phyloP scores from a whole-genome alignment of 768 basidiomycete species.

The Fibroporia radiculosa region DNA sequence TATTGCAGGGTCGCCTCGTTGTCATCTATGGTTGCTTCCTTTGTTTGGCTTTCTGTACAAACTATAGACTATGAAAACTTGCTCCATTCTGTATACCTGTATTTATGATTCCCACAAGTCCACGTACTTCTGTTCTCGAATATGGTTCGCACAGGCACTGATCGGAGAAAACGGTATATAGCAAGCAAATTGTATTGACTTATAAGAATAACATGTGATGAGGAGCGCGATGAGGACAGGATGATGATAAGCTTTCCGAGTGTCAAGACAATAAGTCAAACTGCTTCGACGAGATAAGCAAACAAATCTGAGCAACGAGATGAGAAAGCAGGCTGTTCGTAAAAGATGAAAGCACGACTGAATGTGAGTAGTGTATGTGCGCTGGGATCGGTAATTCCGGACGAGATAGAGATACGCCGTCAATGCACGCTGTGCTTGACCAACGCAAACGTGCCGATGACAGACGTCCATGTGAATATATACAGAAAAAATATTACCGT shows the following conservation, averaged over 20 bases:
- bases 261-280: conserved; percentile 30
- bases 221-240: conserved; percentile 16
- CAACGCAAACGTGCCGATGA: conserved; percentile 7
- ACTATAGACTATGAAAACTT: too few species aligned
- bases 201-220: conserved; percentile 27
- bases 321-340: conserved; percentile 11
- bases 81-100: too few species aligned
- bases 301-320: conserved; percentile 11
- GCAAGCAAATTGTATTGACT: conserved; percentile 17
- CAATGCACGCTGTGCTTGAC: too few species aligned
- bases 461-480: conserved; percentile 3
- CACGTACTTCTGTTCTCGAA: background rate
- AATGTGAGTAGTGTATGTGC: background rate
- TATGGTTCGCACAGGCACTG: background rate
- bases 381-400: background rate
- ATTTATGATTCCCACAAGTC: background rate
- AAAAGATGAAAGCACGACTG: conserved; percentile 11
- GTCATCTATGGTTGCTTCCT: too few species aligned
- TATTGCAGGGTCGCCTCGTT: too few species aligned
- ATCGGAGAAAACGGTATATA: background rate
- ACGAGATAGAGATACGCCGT: background rate
- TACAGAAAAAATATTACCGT: background rate
- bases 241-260: conserved; percentile 20
- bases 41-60: too few species aligned
- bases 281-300: conserved; percentile 23